These are phyloP conservation scores for Phytophthora foliorum DNA, from an alignment of 352 stramenopile genomes.

Conservation along the genomic window DNA sequence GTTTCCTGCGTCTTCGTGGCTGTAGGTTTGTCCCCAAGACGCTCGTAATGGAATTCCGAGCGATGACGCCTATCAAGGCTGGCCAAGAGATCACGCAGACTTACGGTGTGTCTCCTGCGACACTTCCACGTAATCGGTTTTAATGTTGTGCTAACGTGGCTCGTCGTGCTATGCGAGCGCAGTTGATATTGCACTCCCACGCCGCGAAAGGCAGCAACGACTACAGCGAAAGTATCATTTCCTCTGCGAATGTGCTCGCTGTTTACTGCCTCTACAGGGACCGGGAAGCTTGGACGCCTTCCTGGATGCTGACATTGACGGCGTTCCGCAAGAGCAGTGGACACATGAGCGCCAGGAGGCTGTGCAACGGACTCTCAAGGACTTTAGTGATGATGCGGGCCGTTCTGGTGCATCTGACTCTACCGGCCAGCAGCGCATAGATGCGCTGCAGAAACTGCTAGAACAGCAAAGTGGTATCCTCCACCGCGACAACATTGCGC, in stretches of 20 bases:
- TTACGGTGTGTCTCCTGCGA: slow-evolving; percentile 52
- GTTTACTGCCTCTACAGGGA: slow-evolving; percentile 39
- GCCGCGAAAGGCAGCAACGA: slow-evolving; percentile 50
- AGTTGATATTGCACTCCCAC: slow-evolving; percentile 74
- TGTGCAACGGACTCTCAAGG: slow-evolving; percentile 34
- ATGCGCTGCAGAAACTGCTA: slow-evolving; percentile 35
- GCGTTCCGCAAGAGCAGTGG: slow-evolving; percentile 50
- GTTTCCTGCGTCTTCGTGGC: neutral
- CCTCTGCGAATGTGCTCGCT: slow-evolving; percentile 61
- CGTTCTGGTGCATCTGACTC: slow-evolving; percentile 4
- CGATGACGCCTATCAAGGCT: slow-evolving; percentile 53
- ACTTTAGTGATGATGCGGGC: slow-evolving; percentile 31
- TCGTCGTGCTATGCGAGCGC: neutral
- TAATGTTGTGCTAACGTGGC: slow-evolving; percentile 7
- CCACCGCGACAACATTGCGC: slow-evolving; percentile 53
- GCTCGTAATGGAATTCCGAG: slow-evolving; percentile 61
- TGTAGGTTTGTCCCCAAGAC: slow-evolving; percentile 52
- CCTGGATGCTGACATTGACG: slow-evolving; percentile 63
- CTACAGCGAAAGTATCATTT: slow-evolving; percentile 77
- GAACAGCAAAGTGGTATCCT: slow-evolving; percentile 40
- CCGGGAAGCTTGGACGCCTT: slow-evolving; percentile 46
- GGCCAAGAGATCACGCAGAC: slow-evolving; percentile 72
- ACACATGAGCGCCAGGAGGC: slow-evolving; percentile 34
- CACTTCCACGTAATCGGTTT: neutral
- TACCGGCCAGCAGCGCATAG: slow-evolving; percentile 33